These are phyloP conservation scores for Eucalyptus pauciflora DNA, from an alignment of 345 rosid genomes.

Conservation along the genomic window DNA sequence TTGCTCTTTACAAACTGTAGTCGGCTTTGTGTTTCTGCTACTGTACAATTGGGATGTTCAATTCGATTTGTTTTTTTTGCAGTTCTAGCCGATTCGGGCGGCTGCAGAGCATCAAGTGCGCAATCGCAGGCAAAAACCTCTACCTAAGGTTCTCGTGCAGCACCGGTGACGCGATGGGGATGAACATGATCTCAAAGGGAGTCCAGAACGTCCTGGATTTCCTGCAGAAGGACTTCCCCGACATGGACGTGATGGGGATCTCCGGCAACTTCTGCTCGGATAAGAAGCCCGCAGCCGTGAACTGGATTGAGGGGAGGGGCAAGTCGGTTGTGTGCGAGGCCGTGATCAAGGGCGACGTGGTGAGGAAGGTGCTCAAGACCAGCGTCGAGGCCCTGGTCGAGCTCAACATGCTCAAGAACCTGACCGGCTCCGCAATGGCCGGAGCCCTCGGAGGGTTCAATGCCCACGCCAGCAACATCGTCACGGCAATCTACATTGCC, in stretches of 20 bases:
- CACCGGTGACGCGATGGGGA: constrained; percentile 41
- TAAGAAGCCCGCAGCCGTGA: constrained; percentile 37
- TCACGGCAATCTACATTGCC: constrained; percentile 20
- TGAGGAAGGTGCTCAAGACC: constrained; percentile 25
- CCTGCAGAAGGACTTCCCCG: constrained; percentile 22
- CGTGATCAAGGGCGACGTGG: constrained; percentile 17
- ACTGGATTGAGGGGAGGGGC: constrained; percentile 40
- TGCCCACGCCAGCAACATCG: constrained; percentile 34
- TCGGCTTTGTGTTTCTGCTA: neutral
- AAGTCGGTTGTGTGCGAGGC: constrained; percentile 37
- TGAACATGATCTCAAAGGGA: constrained; percentile 37
- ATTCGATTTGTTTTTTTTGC: neutral
- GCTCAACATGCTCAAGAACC: constrained; percentile 38
- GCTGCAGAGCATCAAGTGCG: constrained; percentile 17
- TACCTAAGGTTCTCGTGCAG: constrained; percentile 21
- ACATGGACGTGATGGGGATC: constrained; percentile 29
- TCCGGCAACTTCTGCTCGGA: constrained; percentile 34
- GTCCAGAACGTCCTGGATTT: constrained; percentile 31
- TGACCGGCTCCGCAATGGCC: constrained; percentile 34
- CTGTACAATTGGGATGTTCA: neutral
- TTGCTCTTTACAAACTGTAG: neutral
- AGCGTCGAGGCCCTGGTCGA: constrained; percentile 18
- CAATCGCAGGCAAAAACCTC: constrained; percentile 23
- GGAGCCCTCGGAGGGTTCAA: constrained; percentile 42
- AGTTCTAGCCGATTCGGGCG: constrained; percentile 24